Evolutionary conservation across 1,139 yeast species (phyloP), one percentile per base, ranked within the genome.

Genomic region (Blastobotrys serpentis): DNA sequence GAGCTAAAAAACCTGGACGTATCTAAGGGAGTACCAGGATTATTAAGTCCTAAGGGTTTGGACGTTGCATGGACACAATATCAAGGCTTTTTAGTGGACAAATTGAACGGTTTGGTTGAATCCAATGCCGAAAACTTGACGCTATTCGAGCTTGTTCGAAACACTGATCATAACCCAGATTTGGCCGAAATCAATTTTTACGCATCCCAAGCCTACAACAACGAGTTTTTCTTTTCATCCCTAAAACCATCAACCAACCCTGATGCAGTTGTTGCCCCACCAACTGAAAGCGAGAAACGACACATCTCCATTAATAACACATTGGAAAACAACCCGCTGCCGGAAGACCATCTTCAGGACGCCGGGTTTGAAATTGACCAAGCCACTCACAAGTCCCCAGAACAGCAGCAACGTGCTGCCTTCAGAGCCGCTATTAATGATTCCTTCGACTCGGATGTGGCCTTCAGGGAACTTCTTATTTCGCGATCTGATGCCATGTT

Each of bases 161-260:
- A 80, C 55, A 80, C 90, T 1, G 83, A 89, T n/a, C 79, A 79
- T 61, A 79, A 79, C 55, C 76, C 86, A 37, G 78, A 81, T 38
- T 78, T 79, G 60, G 82, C 86, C 47, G 56, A 56, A 49, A 69
- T 84, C 18, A 87, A 83, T 71, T 92, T 86, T 67, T 79, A 77
- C 62, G 97, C 98, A 8, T 84, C 96, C 1, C 96, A 86, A 66
- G 83, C 90, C 2, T 95, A 87, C 71, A 88, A 87, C 67, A 92
- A 92, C 69, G 97, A 94, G 71, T 79, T 92, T 55, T 88, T 86
- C 64, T 83, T 89, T 67, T 81, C 84, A 63, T 88, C 85, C 64
- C 73, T 88, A 47, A 54, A 59, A 40, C 39, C 30, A 21, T 59
- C 64, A 3, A 60, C 50, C 42, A 60, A 63, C 49, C 57, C 61